Conservation (phyloP, 306 rosid species). For the Lotus japonicus region DNA sequence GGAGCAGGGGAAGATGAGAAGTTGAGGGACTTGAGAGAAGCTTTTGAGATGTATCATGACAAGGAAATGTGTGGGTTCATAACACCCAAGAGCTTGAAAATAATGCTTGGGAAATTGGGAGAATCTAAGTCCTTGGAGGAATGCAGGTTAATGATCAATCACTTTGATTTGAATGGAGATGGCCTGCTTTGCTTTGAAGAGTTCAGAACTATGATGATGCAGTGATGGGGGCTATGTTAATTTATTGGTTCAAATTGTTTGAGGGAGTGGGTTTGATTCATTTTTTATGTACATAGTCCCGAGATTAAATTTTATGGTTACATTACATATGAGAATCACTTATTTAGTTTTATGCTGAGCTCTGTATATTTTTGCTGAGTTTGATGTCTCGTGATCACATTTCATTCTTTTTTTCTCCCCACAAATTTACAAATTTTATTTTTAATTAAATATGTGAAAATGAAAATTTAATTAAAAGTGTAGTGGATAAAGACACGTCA, state of each 20-base stretch:
- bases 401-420: too few relatives aligned
- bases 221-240: background rate
- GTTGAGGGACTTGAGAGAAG: background rate
- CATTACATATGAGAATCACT: background rate
- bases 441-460: too few relatives aligned
- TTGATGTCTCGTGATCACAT: too few relatives aligned
- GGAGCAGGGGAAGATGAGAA: background rate
- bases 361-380: background rate
- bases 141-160: constrained; percentile 36
- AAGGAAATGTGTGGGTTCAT: background rate
- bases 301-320: background rate
- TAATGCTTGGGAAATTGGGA: background rate
- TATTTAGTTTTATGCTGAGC: background rate
- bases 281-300: background rate
- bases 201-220: constrained; percentile 42
- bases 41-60: constrained; percentile 21
- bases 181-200: constrained; percentile 33
- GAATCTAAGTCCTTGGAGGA: constrained; percentile 3
- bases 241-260: background rate
- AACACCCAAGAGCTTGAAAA: constrained; percentile 12
- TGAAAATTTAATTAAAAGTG: too few relatives aligned
- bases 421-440: too few relatives aligned
- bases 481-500: too few relatives aligned
- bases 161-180: constrained; percentile 61
- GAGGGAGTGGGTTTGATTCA: background rate